Conservation (phyloP, 75 land plant genomes). For the Pinus tabuliformis region DNA sequence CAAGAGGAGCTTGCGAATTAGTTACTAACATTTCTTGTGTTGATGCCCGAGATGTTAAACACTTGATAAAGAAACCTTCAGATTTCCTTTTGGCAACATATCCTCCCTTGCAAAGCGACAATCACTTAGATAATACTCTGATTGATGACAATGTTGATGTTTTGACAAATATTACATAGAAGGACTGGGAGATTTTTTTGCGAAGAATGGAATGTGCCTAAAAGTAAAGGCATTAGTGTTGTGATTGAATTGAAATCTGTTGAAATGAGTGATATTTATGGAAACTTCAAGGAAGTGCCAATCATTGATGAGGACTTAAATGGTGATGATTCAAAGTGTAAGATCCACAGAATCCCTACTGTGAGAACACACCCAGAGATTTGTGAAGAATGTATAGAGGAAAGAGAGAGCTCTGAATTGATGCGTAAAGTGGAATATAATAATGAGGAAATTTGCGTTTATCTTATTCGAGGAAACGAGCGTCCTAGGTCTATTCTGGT, state of each 20-base stretch:
- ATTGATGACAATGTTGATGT: conserved; percentile 35
- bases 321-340: conserved; percentile 39
- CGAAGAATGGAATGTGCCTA: conserved; percentile 74
- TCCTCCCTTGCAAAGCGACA: too few species aligned
- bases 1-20: too few species aligned
- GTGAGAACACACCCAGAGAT: conserved; percentile 71
- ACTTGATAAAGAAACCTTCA: too few species aligned
- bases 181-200: conserved; percentile 83
- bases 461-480: conserved; percentile 79
- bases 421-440: conserved; percentile 74
- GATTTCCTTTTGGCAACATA: too few species aligned
- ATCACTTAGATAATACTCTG: too few species aligned
- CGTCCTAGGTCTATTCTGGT: conserved; percentile 79
- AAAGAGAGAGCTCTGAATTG: conserved; percentile 80
- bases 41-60: too few species aligned
- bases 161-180: conserved; percentile 60
- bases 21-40: too few species aligned
- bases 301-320: conserved; percentile 21
- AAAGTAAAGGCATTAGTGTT: conserved; percentile 56
- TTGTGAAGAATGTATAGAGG: conserved; percentile 92
- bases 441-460: conserved; percentile 69
- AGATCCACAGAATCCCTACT: conserved; percentile 26
- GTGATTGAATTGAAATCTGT: conserved; percentile 21
- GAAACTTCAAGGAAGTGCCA: conserved; percentile 22
- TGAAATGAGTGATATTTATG: conserved; percentile 14